phyloP scores from a whole-genome alignment of 192 early-diverging fungal species.

The Rhizoclosmatium globosum region DNA sequence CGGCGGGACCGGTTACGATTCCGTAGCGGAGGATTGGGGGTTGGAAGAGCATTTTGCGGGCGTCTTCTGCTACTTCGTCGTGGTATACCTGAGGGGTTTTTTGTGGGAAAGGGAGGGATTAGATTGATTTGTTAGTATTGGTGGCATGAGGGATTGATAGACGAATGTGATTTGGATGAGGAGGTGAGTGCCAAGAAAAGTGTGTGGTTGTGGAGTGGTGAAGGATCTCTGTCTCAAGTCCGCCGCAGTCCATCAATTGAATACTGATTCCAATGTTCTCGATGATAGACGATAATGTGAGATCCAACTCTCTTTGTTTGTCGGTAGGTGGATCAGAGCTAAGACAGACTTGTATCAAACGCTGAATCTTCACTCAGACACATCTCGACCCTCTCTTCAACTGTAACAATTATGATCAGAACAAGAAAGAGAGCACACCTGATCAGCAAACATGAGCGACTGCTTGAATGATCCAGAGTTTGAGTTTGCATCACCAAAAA shows the following conservation, averaged over 20 bases:
- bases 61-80: conserved; percentile 22
- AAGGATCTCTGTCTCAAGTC: no score
- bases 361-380: not conserved
- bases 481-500: not conserved
- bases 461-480: not conserved
- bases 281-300: no score
- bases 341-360: no score
- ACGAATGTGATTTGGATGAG: not conserved
- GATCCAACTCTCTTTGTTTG: no score
- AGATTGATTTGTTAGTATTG: no score
- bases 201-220: no score
- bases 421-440: conserved; percentile 8
- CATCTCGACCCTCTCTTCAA: not conserved
- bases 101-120: no score
- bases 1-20: conserved; percentile 34
- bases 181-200: no score
- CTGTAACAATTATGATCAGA: not conserved
- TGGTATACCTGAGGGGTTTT: not conserved
- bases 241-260: no score
- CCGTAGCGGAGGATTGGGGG: conserved; percentile 29
- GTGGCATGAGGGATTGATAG: not conserved
- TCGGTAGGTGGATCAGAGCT: no score
- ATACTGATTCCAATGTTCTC: no score
- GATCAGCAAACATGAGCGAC: conserved; percentile 21
- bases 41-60: conserved; percentile 15